These are phyloP conservation scores for Boechera retrofracta DNA, from an alignment of 345 rosid genomes.

Conservation along the genomic window DNA sequence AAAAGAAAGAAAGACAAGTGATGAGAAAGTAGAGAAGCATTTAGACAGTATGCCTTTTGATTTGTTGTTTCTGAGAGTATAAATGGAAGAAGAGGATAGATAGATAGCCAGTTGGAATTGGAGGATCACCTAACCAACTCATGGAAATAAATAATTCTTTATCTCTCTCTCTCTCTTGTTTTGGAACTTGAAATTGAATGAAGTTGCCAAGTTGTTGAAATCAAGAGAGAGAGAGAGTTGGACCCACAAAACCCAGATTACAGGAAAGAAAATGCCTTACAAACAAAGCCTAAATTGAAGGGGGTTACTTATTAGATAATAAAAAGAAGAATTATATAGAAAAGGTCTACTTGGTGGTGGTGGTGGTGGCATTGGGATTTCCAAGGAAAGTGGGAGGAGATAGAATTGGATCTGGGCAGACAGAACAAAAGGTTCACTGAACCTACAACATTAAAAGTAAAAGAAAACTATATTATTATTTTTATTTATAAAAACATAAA, in stretches of 20 bases:
- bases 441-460: constrained; percentile 20
- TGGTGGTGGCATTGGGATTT: constrained; percentile 42
- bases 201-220: constrained; percentile 40
- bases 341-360: constrained; percentile 40
- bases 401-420: constrained; percentile 40
- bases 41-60: constrained; percentile 39
- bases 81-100: constrained; percentile 40
- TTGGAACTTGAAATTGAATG: constrained; percentile 28
- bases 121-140: constrained; percentile 43
- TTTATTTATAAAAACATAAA: constrained; percentile 10
- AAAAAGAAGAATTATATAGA: constrained; percentile 14
- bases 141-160: constrained; percentile 18
- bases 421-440: constrained; percentile 42
- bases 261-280: constrained; percentile 21
- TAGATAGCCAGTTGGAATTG: constrained; percentile 36
- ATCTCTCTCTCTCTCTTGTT: neutral
- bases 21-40: constrained; percentile 85
- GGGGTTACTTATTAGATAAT: neutral
- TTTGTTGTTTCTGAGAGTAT: constrained; percentile 40
- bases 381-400: constrained; percentile 48
- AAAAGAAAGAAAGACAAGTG: constrained; percentile 74
- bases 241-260: constrained; percentile 35
- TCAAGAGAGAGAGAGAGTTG: constrained; percentile 20
- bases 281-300: constrained; percentile 36
- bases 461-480: neutral